Percentiles rank a stretch among this genome's conserved stretches.
Conservation (phyloP, 2,329 filamentous ascomycete species). For the Mycosphaerella arachidis region DNA sequence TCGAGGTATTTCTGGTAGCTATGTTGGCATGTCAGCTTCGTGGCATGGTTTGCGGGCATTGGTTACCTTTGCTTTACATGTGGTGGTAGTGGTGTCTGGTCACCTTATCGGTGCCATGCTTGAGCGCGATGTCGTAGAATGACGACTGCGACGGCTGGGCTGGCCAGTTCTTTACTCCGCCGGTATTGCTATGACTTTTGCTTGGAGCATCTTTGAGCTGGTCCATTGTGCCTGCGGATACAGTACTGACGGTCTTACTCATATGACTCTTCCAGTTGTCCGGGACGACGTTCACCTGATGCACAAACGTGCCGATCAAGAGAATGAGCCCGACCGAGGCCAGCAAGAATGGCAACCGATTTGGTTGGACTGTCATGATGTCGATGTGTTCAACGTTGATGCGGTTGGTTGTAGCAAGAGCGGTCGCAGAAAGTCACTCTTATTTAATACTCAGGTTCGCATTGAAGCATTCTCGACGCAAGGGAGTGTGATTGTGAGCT, state of each 20-base stretch:
- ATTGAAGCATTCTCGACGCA: neutral
- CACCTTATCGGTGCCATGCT: constrained; percentile 41
- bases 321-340: constrained; percentile 12
- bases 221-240: neutral
- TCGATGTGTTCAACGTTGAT: neutral
- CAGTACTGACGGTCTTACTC: neutral
- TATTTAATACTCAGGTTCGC: neutral
- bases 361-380: constrained; percentile 11
- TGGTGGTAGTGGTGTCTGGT: constrained; percentile 38
- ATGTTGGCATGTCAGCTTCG: neutral
- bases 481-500: neutral
- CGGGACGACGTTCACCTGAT: constrained; percentile 10
- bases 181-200: neutral
- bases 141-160: constrained; percentile 2
- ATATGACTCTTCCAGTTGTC: neutral
- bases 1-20: constrained; percentile 39
- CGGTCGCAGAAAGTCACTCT: neutral
- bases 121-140: constrained; percentile 36
- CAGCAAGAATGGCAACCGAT: constrained; percentile 13
- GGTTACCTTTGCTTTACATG: constrained; percentile 23
- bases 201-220: neutral
- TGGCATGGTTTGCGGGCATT: neutral
- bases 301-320: constrained; percentile 11
- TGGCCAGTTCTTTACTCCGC: neutral
- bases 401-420: neutral